These are phyloP conservation scores for Neospermospora avenae DNA, from an alignment of 2,329 filamentous ascomycete genomes.

Conservation along the genomic window DNA sequence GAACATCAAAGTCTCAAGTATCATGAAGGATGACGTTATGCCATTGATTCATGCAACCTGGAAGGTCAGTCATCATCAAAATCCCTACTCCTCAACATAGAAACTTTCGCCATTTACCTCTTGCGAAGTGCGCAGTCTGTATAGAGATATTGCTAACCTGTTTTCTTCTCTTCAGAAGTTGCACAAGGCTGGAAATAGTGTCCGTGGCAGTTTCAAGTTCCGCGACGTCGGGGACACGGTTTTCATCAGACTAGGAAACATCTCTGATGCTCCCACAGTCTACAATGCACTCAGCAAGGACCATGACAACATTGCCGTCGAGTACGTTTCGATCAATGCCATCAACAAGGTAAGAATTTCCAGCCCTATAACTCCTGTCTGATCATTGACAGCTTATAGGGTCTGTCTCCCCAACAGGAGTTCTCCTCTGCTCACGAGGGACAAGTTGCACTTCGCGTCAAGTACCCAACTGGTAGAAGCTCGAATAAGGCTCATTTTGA, in stretches of 20 bases:
- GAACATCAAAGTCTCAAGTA: conserved; percentile 29
- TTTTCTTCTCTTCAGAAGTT: conserved; percentile 17
- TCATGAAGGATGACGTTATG: conserved; percentile 22
- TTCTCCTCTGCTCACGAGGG: conserved; percentile 47
- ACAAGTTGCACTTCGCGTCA: conserved; percentile 51
- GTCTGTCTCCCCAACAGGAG: neutral
- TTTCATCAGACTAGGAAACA: conserved; percentile 24
- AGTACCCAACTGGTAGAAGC: conserved; percentile 27
- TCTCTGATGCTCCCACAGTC: conserved; percentile 26
- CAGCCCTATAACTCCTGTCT: neutral
- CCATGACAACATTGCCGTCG: conserved; percentile 22
- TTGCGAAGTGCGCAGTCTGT: neutral
- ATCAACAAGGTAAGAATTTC: conserved; percentile 19
- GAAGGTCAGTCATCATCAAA: conserved; percentile 19
- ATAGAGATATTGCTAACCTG: neutral
- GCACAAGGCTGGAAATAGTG: conserved; percentile 10
- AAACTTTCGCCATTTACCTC: neutral
- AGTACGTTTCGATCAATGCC: conserved; percentile 26
- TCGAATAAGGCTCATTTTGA: conserved; percentile 35
- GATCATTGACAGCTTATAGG: neutral
- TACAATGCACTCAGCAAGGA: conserved; percentile 24
- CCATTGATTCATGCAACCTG: conserved; percentile 21
- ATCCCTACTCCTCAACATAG: too few species aligned
- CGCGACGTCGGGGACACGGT: conserved; percentile 17
- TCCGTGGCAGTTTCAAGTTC: conserved; percentile 15